A percentile compares a stretch with the other conserved stretches of the same genome.
These are phyloP conservation scores for Candida xiaguanensis DNA, from an alignment of 805 yeast genomes.

Conservation along the genomic window DNA sequence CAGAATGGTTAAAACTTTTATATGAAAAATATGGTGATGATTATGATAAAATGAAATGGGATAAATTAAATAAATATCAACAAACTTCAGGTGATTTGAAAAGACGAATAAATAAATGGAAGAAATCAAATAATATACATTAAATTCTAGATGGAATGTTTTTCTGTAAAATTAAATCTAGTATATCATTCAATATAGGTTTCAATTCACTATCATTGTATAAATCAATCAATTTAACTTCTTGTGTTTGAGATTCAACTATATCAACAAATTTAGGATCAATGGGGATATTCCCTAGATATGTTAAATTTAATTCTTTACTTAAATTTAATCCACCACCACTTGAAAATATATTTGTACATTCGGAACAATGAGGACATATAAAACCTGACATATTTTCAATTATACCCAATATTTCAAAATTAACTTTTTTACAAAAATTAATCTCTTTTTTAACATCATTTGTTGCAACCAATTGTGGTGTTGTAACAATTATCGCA, in stretches of 20 bases:
- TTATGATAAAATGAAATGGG: constrained; percentile 89
- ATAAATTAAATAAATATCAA: constrained; percentile 76
- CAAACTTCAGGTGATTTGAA: constrained; percentile 81
- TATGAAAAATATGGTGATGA: constrained; percentile 83
- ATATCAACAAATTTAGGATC: constrained; percentile 88
- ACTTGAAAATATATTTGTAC: constrained; percentile 85
- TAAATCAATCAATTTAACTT: constrained; percentile 28
- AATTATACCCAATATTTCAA: constrained; percentile 81
- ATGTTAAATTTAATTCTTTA: constrained; percentile 55
- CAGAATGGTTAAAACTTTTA: constrained; percentile 62
- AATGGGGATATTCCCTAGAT: constrained; percentile 85
- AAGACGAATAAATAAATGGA: constrained; percentile 71
- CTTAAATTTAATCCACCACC: constrained; percentile 88
- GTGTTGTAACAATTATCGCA: constrained; percentile 91
- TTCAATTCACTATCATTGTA: constrained; percentile 33
- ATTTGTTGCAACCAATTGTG: constrained; percentile 92
- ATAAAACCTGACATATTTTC: constrained; percentile 99
- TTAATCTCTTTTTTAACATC: constrained; percentile 96
- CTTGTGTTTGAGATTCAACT: constrained; percentile 69
- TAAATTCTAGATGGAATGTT: constrained; percentile 19
- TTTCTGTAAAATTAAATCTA: constrained; percentile 31
- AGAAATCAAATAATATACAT: constrained; percentile 34
- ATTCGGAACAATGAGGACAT: constrained; percentile 91
- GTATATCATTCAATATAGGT: constrained; percentile 33
- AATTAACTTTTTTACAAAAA: constrained; percentile 88